Evolutionary conservation across 257 asterid genomes (phyloP).

Genomic region (Solanum pimpinellifolium): DNA sequence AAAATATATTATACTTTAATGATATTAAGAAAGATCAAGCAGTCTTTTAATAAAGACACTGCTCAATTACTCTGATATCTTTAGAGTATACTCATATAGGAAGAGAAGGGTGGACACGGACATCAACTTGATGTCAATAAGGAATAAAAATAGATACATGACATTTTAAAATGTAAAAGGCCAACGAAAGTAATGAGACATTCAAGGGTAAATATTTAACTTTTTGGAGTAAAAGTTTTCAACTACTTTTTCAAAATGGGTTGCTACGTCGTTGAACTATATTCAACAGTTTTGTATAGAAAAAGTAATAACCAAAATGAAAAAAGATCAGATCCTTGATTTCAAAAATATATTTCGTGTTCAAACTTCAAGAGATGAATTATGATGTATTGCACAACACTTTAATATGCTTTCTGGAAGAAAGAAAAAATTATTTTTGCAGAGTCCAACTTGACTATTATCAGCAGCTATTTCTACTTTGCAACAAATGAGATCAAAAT

Average conservation of each 20-base stretch:
- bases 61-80: not conserved
- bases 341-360: not conserved
- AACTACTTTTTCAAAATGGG: no score
- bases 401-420: not conserved
- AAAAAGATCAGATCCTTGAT: not conserved
- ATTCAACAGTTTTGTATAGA: no score
- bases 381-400: not conserved
- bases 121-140: no score
- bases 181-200: no score
- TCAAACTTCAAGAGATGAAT: not conserved
- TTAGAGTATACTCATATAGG: not conserved
- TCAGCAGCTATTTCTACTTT: not conserved
- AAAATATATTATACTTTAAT: not conserved
- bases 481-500: not conserved
- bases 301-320: no score
- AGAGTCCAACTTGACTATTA: not conserved
- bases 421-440: not conserved
- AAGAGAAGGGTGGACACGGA: not conserved
- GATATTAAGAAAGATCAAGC: no score
- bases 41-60: not conserved
- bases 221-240: no score
- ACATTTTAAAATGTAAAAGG: no score
- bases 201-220: no score
- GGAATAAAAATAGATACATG: no score
- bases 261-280: no score